Percentiles rank a stretch among this genome's conserved stretches.
These are phyloP conservation scores for Dillenia suffruticosa DNA, from an alignment of 164 flowering plant genomes.

Conservation along the genomic window DNA sequence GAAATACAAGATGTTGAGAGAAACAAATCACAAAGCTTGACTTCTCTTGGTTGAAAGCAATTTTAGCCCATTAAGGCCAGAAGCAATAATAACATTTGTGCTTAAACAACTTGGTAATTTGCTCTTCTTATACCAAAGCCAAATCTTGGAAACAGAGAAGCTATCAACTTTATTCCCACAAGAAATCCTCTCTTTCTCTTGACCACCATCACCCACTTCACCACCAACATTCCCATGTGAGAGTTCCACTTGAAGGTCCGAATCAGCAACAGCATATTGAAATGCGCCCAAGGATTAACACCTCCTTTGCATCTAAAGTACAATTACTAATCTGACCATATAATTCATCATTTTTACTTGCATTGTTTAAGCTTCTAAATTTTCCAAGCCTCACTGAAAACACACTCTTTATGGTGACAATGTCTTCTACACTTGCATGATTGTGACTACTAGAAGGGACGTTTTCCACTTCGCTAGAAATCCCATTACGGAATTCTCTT, in stretches of 20 bases:
- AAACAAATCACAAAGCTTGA: constrained; percentile 17
- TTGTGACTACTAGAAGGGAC: constrained; percentile 20
- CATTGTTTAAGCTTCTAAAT: constrained; percentile 43
- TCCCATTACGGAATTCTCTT: constrained; percentile 26
- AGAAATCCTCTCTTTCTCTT: constrained; percentile 29
- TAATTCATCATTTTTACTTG: constrained; percentile 13
- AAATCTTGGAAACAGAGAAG: constrained; percentile 85
- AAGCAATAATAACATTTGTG: constrained; percentile 6
- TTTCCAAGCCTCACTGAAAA: constrained; percentile 78
- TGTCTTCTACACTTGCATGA: constrained; percentile 26
- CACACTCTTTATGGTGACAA: constrained; percentile 36
- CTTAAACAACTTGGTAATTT: constrained; percentile 30
- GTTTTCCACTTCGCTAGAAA: constrained; percentile 27
- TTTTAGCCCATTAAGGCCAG: constrained; percentile 18
- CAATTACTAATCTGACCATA: constrained; percentile 42
- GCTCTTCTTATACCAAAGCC: constrained; percentile 83
- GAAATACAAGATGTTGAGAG: constrained; percentile 12
- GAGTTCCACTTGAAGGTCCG: constrained; percentile 51
- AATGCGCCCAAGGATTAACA: constrained; percentile 78
- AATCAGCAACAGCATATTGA: constrained; percentile 65
- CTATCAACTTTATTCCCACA: constrained; percentile 62
- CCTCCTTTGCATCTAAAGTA: constrained; percentile 64
- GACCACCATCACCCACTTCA: constrained; percentile 12
- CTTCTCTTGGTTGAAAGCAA: constrained; percentile 25
- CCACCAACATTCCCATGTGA: constrained; percentile 14